These are phyloP conservation scores for Saitoella complicata DNA, from an alignment of 805 yeast species.

Conservation along the genomic window DNA sequence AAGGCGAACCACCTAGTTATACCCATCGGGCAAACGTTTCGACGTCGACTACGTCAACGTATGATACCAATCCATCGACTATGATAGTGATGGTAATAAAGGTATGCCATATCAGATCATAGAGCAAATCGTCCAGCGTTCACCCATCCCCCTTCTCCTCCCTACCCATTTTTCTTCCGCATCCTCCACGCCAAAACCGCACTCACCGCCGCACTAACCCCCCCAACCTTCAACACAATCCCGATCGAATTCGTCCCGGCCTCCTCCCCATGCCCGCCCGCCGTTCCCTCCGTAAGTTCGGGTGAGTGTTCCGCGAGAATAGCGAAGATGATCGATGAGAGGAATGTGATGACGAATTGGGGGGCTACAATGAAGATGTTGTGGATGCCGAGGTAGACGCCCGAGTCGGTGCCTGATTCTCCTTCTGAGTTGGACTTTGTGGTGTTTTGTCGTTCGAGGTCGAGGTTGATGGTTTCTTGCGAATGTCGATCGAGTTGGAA, in stretches of 20 bases:
- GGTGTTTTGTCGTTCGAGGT: no score
- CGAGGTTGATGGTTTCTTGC: slow-evolving; percentile 12
- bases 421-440: no score
- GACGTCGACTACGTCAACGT: neutral
- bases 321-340: slow-evolving; percentile 23
- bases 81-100: no score
- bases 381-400: slow-evolving; percentile 25
- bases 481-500: neutral
- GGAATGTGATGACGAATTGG: slow-evolving; percentile 24
- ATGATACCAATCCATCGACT: neutral
- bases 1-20: no score
- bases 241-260: slow-evolving; percentile 24
- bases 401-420: slow-evolving; percentile 12
- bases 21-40: neutral
- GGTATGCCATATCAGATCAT: no score
- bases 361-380: slow-evolving; percentile 26
- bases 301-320: slow-evolving; percentile 12
- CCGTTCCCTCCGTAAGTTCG: slow-evolving; percentile 7
- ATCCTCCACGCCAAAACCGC: slow-evolving; percentile 17
- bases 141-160: no score
- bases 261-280: slow-evolving; percentile 14
- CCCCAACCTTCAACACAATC: slow-evolving; percentile 23
- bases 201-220: slow-evolving; percentile 21
- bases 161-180: slow-evolving; percentile 1
- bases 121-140: no score